Evolutionary conservation across 192 early-diverging fungal genomes (phyloP), one percentile per base, ranked within the genome.

Genomic region (Coemansia sp.): DNA sequence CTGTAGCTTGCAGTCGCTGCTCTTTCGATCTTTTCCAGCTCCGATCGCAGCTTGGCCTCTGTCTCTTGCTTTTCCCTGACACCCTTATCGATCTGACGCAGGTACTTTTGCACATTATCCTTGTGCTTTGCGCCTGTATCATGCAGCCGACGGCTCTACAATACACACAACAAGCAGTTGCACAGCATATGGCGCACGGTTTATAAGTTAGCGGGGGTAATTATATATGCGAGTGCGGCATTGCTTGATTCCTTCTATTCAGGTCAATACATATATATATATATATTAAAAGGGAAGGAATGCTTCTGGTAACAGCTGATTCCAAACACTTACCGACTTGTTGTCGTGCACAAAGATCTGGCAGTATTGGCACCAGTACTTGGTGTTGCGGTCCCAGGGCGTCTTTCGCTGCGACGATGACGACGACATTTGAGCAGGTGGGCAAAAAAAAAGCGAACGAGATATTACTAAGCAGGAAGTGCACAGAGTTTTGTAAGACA

Each of bases 311-410:
- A 25, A 25, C 22, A 25, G 22, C 22, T 25, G 22, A 25, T 25
- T 25, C 22, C 22, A 25, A 25, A 25, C 22, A 58, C 84, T 75
- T 89, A 92, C 92, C 60, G 86, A 74, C 60, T 89, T 91, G 83
- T 95, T 95, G 73, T 95, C 91, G 16, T 85, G 83, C 51, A 95
- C 85, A 69, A 85, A 93, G 38, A 91, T 90, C 72, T 86, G 81
- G 80, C 93, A 95, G 81, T 91, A 95, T 45, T 86, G 84, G 75
- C 93, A 95, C 85, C 85, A 95, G 81, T 89, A 88, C 71, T 91
- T 92, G 75, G 86, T 87, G 71, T 90, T 77, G 69, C 69, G 72
- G 52, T 75, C 77, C 77, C 77, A 80, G 25, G 77, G 77, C 11
- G 77, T 64, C 54, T 80, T 80, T 16, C 28, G 67, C 50, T 80